A percentile compares a stretch with the other conserved stretches of the same genome.
Evolutionary conservation across 1,284 basidiomycete species (phyloP).

Genomic region (Rhizoctonia solani): DNA sequence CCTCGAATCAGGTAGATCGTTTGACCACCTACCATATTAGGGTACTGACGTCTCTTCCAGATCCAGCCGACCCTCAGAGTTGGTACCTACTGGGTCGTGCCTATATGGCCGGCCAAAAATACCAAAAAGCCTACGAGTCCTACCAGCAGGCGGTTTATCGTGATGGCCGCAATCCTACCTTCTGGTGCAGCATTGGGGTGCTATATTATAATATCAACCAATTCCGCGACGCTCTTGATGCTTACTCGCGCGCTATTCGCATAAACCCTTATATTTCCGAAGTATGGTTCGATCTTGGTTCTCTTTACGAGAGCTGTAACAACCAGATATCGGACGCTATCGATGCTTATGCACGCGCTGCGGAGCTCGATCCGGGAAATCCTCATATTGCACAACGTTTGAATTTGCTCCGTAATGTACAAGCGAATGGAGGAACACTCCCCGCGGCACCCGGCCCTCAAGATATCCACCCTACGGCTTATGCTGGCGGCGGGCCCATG

Average conservation of each 20-base stretch:
- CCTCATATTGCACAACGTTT: conserved; percentile 77
- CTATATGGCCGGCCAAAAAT: conserved; percentile 98
- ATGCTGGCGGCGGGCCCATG: conserved; percentile 49
- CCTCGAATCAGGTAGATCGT: conserved; percentile 79
- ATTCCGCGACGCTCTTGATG: conserved; percentile 96
- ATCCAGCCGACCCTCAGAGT: conserved; percentile 78
- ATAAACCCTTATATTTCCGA: conserved; percentile 99
- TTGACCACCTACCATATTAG: conserved; percentile 3
- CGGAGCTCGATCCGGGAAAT: conserved; percentile 86
- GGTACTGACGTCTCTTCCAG: conserved; percentile 14
- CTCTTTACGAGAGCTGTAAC: conserved; percentile 97
- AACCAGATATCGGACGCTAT: conserved; percentile 99
- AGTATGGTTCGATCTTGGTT: conserved; percentile 98
- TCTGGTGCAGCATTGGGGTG: conserved; percentile 99
- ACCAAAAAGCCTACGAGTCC: conserved; percentile 99
- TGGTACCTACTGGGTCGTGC: conserved; percentile 99
- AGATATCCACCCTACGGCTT: conserved; percentile 94
- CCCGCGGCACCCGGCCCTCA: conserved; percentile 86
- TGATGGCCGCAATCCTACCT: conserved; percentile 97
- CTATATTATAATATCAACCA: conserved; percentile 99
- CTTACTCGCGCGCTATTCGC: conserved; percentile 96
- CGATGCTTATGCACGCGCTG: conserved; percentile 93
- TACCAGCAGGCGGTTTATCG: conserved; percentile 99
- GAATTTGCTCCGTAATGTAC: conserved; percentile 76
- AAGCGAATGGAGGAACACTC: conserved; percentile 75